A percentile compares a stretch with the other conserved stretches of the same genome.
Conservation (phyloP, 306 rosid species). For the Crotalaria pallida region DNA sequence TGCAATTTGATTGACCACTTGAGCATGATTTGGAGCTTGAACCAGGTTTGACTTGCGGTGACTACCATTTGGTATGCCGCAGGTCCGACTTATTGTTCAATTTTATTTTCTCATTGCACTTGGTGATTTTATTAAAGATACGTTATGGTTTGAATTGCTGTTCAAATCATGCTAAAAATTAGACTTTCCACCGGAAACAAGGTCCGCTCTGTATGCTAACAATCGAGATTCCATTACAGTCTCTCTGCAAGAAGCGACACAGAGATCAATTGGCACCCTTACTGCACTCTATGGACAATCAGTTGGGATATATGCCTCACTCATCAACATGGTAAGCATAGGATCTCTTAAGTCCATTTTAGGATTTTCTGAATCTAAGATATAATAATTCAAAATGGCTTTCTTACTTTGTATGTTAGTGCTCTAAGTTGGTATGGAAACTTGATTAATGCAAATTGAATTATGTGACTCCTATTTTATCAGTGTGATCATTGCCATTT, state of each 20-base stretch:
- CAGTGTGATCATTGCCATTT: not conserved
- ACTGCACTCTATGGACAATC: slow-evolving; percentile 67
- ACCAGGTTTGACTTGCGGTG: slow-evolving; percentile 74
- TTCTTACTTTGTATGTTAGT: not conserved
- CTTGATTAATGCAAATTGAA: not conserved
- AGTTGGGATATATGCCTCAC: slow-evolving; percentile 59
- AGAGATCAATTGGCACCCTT: slow-evolving; percentile 59
- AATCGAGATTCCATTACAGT: slow-evolving; percentile 56
- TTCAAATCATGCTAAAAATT: not conserved
- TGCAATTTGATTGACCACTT: slow-evolving; percentile 67
- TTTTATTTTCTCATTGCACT: not conserved
- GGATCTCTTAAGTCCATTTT: not conserved
- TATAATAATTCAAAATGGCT: not conserved
- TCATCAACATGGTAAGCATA: slow-evolving; percentile 58
- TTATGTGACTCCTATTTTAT: not conserved
- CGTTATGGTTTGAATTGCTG: not conserved
- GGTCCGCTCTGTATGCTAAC: slow-evolving; percentile 59
- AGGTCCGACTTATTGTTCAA: slow-evolving; percentile 30
- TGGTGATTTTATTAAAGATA: not conserved
- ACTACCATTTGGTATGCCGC: slow-evolving; percentile 75
- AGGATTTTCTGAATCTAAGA: not conserved
- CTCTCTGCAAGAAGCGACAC: slow-evolving; percentile 63
- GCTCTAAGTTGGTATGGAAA: not conserved
- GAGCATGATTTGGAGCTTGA: slow-evolving; percentile 84
- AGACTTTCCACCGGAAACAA: slow-evolving; percentile 43